A percentile compares a stretch with the other conserved stretches of the same genome.
phyloP scores from a whole-genome alignment of 2,329 filamentous ascomycete genomes.

The Cytospora piceae region DNA sequence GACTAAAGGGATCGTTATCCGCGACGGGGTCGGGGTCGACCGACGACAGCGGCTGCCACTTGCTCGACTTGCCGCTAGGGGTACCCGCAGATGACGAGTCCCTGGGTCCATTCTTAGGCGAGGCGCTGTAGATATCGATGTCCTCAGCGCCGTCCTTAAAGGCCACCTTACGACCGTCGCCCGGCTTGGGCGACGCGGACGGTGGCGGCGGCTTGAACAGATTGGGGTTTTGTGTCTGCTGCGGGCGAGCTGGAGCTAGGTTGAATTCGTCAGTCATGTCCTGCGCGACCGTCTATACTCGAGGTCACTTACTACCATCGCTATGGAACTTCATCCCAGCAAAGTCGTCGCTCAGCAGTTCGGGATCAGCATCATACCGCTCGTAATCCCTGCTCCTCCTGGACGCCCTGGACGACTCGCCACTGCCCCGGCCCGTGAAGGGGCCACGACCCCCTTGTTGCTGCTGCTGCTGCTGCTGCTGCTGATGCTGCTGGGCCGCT shows the following conservation, averaged over 20 bases:
- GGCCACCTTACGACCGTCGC: slow-evolving; percentile 56
- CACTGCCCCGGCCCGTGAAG: slow-evolving; percentile 55
- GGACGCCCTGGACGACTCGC: slow-evolving; percentile 63
- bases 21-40: slow-evolving; percentile 83
- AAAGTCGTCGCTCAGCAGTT: slow-evolving; percentile 90
- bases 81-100: slow-evolving; percentile 45
- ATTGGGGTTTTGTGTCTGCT: slow-evolving; percentile 66
- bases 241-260: slow-evolving; percentile 56
- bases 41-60: slow-evolving; percentile 92
- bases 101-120: slow-evolving; percentile 59
- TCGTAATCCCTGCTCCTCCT: slow-evolving; percentile 85
- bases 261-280: slow-evolving; percentile 33
- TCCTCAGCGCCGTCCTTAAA: slow-evolving; percentile 73
- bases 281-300: background rate
- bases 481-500: slow-evolving; percentile 35
- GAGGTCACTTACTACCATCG: slow-evolving; percentile 60
- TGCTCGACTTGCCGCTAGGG: slow-evolving; percentile 70
- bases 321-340: slow-evolving; percentile 66
- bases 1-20: slow-evolving; percentile 94
- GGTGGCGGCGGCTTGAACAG: slow-evolving; percentile 73
- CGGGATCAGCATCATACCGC: slow-evolving; percentile 92
- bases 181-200: slow-evolving; percentile 54
- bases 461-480: background rate
- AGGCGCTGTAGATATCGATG: slow-evolving; percentile 73
- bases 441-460: slow-evolving; percentile 38